phyloP scores from a whole-genome alignment of 1,284 basidiomycete species.

The Chalciporus sp. region DNA sequence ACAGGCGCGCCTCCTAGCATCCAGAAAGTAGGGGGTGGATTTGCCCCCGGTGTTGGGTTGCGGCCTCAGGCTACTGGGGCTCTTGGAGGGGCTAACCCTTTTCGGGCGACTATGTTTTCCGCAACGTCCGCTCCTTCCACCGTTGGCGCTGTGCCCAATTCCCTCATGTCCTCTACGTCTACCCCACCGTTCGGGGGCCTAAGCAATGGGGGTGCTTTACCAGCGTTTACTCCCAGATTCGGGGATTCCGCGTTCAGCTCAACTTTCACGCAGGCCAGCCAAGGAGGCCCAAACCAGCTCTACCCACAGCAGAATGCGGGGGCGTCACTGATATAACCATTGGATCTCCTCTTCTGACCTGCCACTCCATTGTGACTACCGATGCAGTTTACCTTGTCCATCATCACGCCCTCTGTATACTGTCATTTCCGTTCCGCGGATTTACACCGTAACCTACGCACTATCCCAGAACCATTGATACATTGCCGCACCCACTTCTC shows the following conservation, averaged over 20 bases:
- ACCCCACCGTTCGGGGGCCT: conserved; percentile 27
- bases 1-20: conserved; percentile 26
- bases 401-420: neutral
- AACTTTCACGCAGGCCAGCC: conserved; percentile 17
- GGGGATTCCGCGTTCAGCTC: conserved; percentile 16
- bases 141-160: neutral
- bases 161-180: conserved; percentile 26
- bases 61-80: conserved; percentile 72
- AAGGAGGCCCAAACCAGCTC: conserved; percentile 29
- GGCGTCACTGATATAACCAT: conserved; percentile 41
- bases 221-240: conserved; percentile 17
- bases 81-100: conserved; percentile 68
- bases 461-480: conserved; percentile 1
- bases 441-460: conserved; percentile 10
- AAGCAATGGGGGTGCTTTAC: conserved; percentile 6
- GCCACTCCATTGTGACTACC: conserved; percentile 1
- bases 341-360: neutral
- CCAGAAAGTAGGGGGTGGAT: conserved; percentile 37
- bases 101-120: conserved; percentile 65
- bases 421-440: conserved; percentile 4
- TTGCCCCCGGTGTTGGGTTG: conserved; percentile 59
- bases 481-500: conserved; percentile 7
- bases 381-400: conserved; percentile 4
- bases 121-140: conserved; percentile 16
- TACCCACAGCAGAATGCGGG: conserved; percentile 38